phyloP scores from a whole-genome alignment of 148 eudicot species.

The Persicaria maculosa region DNA sequence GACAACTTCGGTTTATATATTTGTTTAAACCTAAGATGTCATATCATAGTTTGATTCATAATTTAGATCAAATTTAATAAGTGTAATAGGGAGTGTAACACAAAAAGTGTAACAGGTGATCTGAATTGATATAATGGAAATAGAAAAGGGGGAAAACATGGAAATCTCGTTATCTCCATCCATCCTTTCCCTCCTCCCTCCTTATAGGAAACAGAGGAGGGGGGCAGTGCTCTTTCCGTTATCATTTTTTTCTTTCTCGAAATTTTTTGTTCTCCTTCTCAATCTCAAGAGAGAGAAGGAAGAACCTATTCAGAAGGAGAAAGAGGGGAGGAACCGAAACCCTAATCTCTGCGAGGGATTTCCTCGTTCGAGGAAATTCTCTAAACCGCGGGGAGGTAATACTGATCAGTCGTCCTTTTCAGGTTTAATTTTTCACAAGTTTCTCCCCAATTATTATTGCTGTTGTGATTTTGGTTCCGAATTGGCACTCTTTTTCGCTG shows the following conservation, averaged over 20 bases:
- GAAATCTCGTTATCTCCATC: neutral
- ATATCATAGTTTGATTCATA: no score
- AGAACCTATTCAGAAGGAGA: neutral
- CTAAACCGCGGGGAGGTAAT: neutral
- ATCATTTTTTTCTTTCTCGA: neutral
- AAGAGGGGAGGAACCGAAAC: slow-evolving; percentile 7
- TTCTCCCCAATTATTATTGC: slow-evolving; percentile 6
- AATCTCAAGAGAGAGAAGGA: slow-evolving; percentile 9
- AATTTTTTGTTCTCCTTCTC: neutral
- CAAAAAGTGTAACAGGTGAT: no score
- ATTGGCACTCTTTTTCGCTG: neutral
- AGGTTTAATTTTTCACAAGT: neutral
- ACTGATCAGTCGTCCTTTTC: neutral
- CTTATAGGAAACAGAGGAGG: neutral
- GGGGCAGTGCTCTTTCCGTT: neutral
- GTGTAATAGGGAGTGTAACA: no score
- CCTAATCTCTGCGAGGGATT: slow-evolving; percentile 2
- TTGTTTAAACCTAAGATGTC: no score
- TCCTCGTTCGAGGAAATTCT: slow-evolving; percentile 4
- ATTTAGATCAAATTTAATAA: no score
- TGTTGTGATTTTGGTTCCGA: neutral
- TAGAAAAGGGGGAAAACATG: neutral
- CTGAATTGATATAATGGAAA: neutral
- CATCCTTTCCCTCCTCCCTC: neutral
- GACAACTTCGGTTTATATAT: no score